A percentile compares a stretch with the other conserved stretches of the same genome.
These are phyloP conservation scores for Sutorius australiensis DNA, from an alignment of 768 basidiomycete species.

Conservation along the genomic window DNA sequence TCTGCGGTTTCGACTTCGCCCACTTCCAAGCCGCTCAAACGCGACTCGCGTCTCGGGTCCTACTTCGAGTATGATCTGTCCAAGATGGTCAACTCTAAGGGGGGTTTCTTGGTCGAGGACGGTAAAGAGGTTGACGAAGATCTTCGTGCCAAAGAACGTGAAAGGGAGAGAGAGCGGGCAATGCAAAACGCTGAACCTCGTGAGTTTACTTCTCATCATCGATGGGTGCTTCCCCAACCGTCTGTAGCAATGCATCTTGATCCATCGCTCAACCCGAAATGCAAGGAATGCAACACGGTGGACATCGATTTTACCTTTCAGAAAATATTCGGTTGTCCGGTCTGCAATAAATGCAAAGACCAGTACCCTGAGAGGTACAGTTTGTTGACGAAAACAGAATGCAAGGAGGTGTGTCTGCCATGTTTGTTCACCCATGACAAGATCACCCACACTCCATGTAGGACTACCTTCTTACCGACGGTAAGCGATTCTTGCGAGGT, in stretches of 20 bases:
- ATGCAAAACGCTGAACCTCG: slow-evolving; percentile 73
- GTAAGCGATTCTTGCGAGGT: slow-evolving; percentile 41
- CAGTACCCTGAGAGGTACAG: slow-evolving; percentile 90
- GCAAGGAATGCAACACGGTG: slow-evolving; percentile 79
- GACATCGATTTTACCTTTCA: slow-evolving; percentile 83
- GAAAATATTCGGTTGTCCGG: slow-evolving; percentile 78
- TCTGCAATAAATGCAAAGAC: slow-evolving; percentile 90
- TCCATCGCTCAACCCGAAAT: slow-evolving; percentile 71
- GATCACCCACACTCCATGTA: slow-evolving; percentile 26
- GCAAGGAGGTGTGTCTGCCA: slow-evolving; percentile 69
- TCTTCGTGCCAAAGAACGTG: slow-evolving; percentile 69
- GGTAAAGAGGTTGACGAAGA: slow-evolving; percentile 79
- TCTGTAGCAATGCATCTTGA: slow-evolving; percentile 74
- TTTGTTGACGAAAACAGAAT: slow-evolving; percentile 96
- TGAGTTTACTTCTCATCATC: slow-evolving; percentile 25
- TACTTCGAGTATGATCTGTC: slow-evolving; percentile 98
- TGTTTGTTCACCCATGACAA: background rate
- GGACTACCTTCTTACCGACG: slow-evolving; percentile 95
- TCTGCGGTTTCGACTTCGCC: slow-evolving; percentile 60
- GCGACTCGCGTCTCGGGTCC: slow-evolving; percentile 77
- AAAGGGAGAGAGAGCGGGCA: slow-evolving; percentile 74
- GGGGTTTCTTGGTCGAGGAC: slow-evolving; percentile 92
- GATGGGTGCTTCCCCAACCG: background rate
- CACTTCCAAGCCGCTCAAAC: slow-evolving; percentile 55
- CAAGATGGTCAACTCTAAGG: slow-evolving; percentile 96